These are phyloP conservation scores for Brachypodium distachyon DNA, from an alignment of 202 grass and related monocot species.

Conservation along the genomic window DNA sequence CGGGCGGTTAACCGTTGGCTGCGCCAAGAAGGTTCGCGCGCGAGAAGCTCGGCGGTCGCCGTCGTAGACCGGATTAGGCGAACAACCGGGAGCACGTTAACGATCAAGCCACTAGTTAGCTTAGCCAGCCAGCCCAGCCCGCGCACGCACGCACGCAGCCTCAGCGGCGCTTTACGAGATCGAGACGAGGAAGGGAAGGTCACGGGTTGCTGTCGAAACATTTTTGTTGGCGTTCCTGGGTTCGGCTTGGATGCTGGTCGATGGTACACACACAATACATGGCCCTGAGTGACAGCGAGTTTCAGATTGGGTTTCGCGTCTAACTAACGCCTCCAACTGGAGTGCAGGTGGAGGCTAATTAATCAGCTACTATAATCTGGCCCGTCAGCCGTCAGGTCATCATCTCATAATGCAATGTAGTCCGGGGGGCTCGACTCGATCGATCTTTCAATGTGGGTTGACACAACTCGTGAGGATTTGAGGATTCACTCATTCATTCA, in stretches of 20 bases:
- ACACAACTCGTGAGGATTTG: neutral
- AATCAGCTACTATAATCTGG: neutral
- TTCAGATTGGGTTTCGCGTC: neutral
- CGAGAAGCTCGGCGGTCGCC: constrained; percentile 23
- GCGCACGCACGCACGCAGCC: neutral
- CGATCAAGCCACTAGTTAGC: constrained; percentile 1
- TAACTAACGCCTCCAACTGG: neutral
- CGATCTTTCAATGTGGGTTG: neutral
- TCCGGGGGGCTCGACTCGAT: neutral
- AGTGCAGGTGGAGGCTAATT: neutral
- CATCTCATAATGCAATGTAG: neutral
- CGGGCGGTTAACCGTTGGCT: constrained; percentile 1
- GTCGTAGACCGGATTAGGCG: constrained; percentile 9
- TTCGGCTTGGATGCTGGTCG: neutral
- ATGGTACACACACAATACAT: too few relatives aligned
- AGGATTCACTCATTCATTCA: too few relatives aligned
- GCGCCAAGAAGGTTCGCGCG: neutral
- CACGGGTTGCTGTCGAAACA: neutral
- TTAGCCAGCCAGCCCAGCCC: too few relatives aligned
- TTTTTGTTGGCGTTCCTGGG: neutral
- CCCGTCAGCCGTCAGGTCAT: neutral
- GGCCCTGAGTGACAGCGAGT: neutral
- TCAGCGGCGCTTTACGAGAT: neutral
- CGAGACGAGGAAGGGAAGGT: neutral
- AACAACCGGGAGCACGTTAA: constrained; percentile 34